These are phyloP conservation scores for Trichaptum fuscoviolaceum DNA, from an alignment of 768 basidiomycete genomes.

Conservation along the genomic window DNA sequence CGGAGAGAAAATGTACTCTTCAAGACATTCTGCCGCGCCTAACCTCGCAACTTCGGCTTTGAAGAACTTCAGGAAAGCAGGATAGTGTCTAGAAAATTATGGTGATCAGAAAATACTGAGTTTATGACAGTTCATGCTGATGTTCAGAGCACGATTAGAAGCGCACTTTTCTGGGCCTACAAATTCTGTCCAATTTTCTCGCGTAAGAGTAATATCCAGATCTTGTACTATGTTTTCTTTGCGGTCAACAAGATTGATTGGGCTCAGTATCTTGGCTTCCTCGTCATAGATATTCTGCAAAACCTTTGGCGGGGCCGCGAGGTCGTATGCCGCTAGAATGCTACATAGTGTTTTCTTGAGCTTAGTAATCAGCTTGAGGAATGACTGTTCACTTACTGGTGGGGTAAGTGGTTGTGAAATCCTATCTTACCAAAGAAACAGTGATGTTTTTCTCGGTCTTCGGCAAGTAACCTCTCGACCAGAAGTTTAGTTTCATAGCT, in stretches of 20 bases:
- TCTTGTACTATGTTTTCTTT: conserved; percentile 25
- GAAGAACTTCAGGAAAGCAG: conserved; percentile 29
- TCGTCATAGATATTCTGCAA: conserved; percentile 45
- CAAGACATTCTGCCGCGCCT: conserved; percentile 36
- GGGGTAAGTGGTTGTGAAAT: conserved; percentile 55
- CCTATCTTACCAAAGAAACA: conserved; percentile 40
- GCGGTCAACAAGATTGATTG: conserved; percentile 32
- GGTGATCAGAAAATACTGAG: conserved; percentile 30
- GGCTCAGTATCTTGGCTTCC: conserved; percentile 33
- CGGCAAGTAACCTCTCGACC: conserved; percentile 39
- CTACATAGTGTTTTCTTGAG: conserved; percentile 25
- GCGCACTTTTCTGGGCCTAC: conserved; percentile 44
- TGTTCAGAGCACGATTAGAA: background rate
- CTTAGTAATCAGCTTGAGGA: conserved; percentile 2
- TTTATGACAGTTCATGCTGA: conserved; percentile 18
- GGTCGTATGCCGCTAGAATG: conserved; percentile 50
- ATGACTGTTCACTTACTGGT: conserved; percentile 40
- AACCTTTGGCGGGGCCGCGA: conserved; percentile 42
- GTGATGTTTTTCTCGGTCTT: conserved; percentile 46
- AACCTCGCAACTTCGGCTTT: conserved; percentile 29
- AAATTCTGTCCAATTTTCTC: conserved; percentile 44
- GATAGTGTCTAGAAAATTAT: conserved; percentile 25
- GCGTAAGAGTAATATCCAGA: conserved; percentile 26
- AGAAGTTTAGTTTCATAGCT: conserved; percentile 36
- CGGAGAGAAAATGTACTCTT: conserved; percentile 43